phyloP scores from a whole-genome alignment of 164 flowering plant genomes.

The Hamamelis virginiana region DNA sequence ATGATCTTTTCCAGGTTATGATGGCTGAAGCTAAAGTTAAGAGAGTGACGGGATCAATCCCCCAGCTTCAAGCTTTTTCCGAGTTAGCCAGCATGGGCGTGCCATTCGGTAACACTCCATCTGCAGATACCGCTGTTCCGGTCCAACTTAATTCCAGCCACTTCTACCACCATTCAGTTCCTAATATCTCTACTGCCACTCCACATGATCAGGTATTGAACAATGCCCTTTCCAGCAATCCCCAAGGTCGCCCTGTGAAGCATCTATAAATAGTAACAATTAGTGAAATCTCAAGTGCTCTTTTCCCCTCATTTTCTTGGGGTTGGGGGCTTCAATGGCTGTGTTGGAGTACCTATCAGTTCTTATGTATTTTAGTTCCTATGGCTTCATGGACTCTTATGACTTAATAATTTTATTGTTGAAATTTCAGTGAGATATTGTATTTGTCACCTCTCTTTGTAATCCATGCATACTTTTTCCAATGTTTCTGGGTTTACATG shows the following conservation, averaged over 20 bases:
- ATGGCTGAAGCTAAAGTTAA: constrained; percentile 51
- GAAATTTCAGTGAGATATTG: too few species aligned
- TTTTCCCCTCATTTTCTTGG: too few species aligned
- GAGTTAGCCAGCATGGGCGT: constrained; percentile 11
- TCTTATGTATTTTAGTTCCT: too few species aligned
- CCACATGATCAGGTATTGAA: constrained; percentile 22
- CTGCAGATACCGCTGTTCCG: constrained; percentile 12
- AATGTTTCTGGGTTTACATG: too few species aligned
- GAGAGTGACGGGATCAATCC: constrained; percentile 35
- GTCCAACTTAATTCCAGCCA: constrained; percentile 25
- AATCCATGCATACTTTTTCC: too few species aligned
- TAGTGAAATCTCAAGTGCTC: too few species aligned
- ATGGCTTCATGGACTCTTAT: too few species aligned
- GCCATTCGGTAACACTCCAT: constrained; percentile 15
- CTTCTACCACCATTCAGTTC: constrained; percentile 21
- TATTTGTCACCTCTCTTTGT: too few species aligned
- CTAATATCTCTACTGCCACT: constrained; percentile 1
- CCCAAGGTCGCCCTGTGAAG: neutral
- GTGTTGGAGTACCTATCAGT: too few species aligned
- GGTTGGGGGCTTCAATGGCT: too few species aligned
- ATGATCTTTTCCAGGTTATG: constrained; percentile 33
- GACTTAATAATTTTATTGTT: too few species aligned
- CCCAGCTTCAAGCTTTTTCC: constrained; percentile 21
- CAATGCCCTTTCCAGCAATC: neutral
- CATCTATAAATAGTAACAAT: too few species aligned